These are phyloP conservation scores for Russula olivacea DNA, from an alignment of 768 basidiomycete genomes.

Conservation along the genomic window DNA sequence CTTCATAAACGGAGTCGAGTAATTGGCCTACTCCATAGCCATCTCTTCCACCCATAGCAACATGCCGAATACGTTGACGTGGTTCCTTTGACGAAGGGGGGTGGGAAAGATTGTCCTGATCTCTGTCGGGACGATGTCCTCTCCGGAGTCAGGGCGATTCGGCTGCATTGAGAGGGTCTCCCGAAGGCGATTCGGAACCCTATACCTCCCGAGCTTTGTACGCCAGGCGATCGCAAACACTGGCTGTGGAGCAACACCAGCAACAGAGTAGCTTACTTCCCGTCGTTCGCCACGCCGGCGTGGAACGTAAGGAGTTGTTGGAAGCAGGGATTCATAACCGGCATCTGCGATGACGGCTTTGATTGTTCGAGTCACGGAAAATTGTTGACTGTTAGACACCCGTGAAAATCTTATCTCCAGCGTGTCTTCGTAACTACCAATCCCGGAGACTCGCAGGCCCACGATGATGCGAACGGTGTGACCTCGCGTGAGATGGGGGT, in stretches of 20 bases:
- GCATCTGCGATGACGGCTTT: conserved; percentile 6
- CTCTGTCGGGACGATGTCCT: not conserved
- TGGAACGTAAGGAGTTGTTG: conserved; percentile 2
- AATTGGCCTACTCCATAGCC: conserved; percentile 3
- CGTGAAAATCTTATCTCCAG: conserved; percentile 13
- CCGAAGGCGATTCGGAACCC: not conserved
- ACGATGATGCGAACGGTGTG: not conserved
- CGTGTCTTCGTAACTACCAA: conserved; percentile 11
- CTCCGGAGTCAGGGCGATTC: not conserved
- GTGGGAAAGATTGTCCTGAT: not conserved
- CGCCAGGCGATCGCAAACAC: conserved; percentile 6
- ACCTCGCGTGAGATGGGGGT: conserved; percentile 2
- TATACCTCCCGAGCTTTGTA: not conserved
- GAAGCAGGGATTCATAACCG: not conserved
- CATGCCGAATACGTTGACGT: not conserved
- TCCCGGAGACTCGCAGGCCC: not conserved
- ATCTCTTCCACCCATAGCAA: conserved; percentile 9
- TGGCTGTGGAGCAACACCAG: not conserved
- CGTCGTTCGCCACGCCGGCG: not conserved
- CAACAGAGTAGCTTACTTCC: not conserved
- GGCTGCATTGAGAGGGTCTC: not conserved
- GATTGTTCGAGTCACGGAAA: conserved; percentile 5
- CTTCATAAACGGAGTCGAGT: not conserved
- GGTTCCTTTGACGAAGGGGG: not conserved
- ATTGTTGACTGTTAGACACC: not conserved